These are phyloP conservation scores for Sclerospora graminicola DNA, from an alignment of 352 stramenopile species.

Conservation along the genomic window DNA sequence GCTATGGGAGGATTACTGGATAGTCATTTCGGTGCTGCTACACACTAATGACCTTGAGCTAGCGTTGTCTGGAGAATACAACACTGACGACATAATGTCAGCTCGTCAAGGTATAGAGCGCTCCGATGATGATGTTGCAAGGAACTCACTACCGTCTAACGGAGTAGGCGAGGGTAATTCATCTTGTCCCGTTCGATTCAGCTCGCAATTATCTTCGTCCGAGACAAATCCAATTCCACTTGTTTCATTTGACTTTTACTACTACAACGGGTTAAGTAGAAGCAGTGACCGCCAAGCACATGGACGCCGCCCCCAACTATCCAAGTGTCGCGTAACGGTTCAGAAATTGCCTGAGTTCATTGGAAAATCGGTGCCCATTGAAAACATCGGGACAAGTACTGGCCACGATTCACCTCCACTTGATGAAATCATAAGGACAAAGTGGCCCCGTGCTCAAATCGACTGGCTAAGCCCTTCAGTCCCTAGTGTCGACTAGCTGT, in stretches of 20 bases:
- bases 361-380: conserved; percentile 54
- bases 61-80: conserved; percentile 42
- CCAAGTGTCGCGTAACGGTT: conserved; percentile 31
- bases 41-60: conserved; percentile 60
- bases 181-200: not conserved
- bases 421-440: conserved; percentile 75
- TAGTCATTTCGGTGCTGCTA: conserved; percentile 65
- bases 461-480: conserved; percentile 31
- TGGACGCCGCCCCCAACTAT: conserved; percentile 23
- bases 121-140: conserved; percentile 60
- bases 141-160: conserved; percentile 69
- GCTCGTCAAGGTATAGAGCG: conserved; percentile 13
- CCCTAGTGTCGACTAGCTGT: conserved; percentile 38
- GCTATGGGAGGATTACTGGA: conserved; percentile 91
- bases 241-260: conserved; percentile 26
- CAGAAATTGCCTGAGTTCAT: conserved; percentile 39
- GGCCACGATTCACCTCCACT: conserved; percentile 41
- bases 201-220: not conserved
- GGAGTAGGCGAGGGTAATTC: conserved; percentile 22
- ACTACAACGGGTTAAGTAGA: conserved; percentile 22
- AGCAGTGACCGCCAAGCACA: conserved; percentile 2
- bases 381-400: conserved; percentile 24
- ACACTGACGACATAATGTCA: conserved; percentile 1
- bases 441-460: conserved; percentile 46
- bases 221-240: not conserved